A percentile compares a stretch with the other conserved stretches of the same genome.
phyloP scores from a whole-genome alignment of 768 basidiomycete genomes.

The Phanerodontia chrysosporium region DNA sequence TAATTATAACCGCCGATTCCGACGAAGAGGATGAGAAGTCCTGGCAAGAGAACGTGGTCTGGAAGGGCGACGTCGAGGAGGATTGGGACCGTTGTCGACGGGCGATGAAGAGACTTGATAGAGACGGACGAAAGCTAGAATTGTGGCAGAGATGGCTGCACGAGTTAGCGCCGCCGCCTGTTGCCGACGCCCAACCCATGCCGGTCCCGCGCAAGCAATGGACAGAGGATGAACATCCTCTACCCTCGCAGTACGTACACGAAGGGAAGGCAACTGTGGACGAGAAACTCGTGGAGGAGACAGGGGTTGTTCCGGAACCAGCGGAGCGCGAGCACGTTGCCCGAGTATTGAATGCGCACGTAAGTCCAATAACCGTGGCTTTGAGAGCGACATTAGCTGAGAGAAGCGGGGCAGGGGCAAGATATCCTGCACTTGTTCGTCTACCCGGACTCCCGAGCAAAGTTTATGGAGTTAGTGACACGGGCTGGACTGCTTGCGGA shows the following conservation, averaged over 20 bases:
- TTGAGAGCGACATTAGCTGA: background rate
- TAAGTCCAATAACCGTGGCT: constrained; percentile 35
- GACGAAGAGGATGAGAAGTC: constrained; percentile 24
- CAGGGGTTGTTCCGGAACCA: constrained; percentile 20
- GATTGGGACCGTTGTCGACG: constrained; percentile 60
- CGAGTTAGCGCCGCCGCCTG: constrained; percentile 17
- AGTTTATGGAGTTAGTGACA: constrained; percentile 54
- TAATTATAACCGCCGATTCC: constrained; percentile 19
- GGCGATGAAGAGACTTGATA: constrained; percentile 48
- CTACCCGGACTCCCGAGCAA: constrained; percentile 72
- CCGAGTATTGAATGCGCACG: constrained; percentile 54
- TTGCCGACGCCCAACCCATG: too few relatives aligned
- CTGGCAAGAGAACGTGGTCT: constrained; percentile 28
- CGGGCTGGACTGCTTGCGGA: constrained; percentile 39
- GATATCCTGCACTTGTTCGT: constrained; percentile 57
- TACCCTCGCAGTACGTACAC: constrained; percentile 16
- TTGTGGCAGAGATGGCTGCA: constrained; percentile 72
- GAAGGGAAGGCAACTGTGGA: background rate
- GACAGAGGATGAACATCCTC: constrained; percentile 39
- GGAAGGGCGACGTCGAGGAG: constrained; percentile 47
- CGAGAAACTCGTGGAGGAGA: constrained; percentile 13
- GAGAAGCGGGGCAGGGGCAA: constrained; percentile 38
- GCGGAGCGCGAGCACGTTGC: constrained; percentile 38
- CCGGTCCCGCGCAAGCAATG: constrained; percentile 33
- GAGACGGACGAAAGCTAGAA: constrained; percentile 74